phyloP scores from a whole-genome alignment of 2,329 filamentous ascomycete species.

The Monilinia fructicola region DNA sequence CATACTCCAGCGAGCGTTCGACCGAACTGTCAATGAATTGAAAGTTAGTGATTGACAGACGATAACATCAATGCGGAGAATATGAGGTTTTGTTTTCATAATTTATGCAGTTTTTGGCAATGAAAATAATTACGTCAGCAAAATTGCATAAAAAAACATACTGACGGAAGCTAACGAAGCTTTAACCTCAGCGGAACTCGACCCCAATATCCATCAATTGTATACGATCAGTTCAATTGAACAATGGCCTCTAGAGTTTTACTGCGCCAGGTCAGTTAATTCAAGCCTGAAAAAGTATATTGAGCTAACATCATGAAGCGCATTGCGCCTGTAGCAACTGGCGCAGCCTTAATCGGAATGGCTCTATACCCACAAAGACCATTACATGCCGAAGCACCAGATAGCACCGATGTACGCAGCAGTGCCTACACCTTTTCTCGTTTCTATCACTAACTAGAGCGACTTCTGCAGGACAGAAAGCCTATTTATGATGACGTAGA shows the following conservation, averaged over 20 bases:
- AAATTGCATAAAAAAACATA: slow-evolving; percentile 19
- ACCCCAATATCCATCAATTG: slow-evolving; percentile 16
- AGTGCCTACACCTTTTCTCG: slow-evolving; percentile 11
- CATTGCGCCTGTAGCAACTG: slow-evolving; percentile 48
- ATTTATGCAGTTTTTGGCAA: slow-evolving; percentile 20
- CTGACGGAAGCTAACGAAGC: slow-evolving; percentile 20
- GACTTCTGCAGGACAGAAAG: slow-evolving; percentile 49
- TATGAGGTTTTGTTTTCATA: background rate
- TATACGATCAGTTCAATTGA: slow-evolving; percentile 32
- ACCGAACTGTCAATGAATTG: slow-evolving; percentile 8
- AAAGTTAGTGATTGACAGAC: background rate
- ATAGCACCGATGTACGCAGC: slow-evolving; percentile 31
- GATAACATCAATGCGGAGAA: slow-evolving; percentile 2
- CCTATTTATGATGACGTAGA: slow-evolving; percentile 79
- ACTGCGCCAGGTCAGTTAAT: slow-evolving; percentile 50
- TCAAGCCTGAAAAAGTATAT: slow-evolving; percentile 24
- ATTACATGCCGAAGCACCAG: slow-evolving; percentile 50
- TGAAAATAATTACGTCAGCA: slow-evolving; percentile 18
- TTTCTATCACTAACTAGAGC: background rate
- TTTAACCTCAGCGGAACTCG: slow-evolving; percentile 20
- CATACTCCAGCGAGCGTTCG: slow-evolving; percentile 30
- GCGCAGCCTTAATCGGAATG: slow-evolving; percentile 45
- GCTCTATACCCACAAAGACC: slow-evolving; percentile 48
- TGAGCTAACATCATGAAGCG: slow-evolving; percentile 43
- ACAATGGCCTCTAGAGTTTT: slow-evolving; percentile 54